Evolutionary conservation across 306 rosid species (phyloP), one percentile per base, ranked within the genome.

Genomic region (Myrica gale): DNA sequence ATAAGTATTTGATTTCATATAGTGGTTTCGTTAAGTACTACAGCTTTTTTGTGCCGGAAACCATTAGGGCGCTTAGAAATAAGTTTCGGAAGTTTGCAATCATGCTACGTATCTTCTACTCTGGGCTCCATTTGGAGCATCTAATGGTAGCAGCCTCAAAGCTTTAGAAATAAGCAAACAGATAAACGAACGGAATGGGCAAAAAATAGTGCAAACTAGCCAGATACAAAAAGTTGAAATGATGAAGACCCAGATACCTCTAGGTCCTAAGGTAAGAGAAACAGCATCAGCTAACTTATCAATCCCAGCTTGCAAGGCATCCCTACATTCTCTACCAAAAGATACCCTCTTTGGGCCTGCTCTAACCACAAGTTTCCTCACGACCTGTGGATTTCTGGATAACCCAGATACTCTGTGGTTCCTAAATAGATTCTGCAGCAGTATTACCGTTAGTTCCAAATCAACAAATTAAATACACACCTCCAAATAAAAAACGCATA

Each of bases 201-300:
- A 13, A 47, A 55, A 17, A 21, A 51, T 57, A 46, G 52, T 42
- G 42, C 45, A 55, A 51, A 37, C 5, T 13, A 44, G 48, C 26
- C 17, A n/a, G 69, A 57, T n/a, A 39, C 45, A n/a, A 12, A 45
- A 68, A 72, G 60, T n/a, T 12, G 15, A 54, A 42, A 68, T 71
- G 57, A 52, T 17, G 20, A 21, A 21, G 63, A 9, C 12, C 9
- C 7, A 78, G 4, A 75, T 26, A 93, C 98, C 98, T 92, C 80
- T 91, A 69, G 98, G 98, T 76, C 98, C 98, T 43, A 94, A 71
- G 44, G 98, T 94, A n/a, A 94, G 86, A 76, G 97, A 92, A 42
- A 94, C 98, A 61, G 97, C 98, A 82, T 91, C 96, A 19, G 97
- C 97, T 46, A 92, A 91, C 85, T 94, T 92, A 84, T 94, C 98